phyloP scores from a whole-genome alignment of 2,329 filamentous ascomycete species.

The Tolypocladium album region DNA sequence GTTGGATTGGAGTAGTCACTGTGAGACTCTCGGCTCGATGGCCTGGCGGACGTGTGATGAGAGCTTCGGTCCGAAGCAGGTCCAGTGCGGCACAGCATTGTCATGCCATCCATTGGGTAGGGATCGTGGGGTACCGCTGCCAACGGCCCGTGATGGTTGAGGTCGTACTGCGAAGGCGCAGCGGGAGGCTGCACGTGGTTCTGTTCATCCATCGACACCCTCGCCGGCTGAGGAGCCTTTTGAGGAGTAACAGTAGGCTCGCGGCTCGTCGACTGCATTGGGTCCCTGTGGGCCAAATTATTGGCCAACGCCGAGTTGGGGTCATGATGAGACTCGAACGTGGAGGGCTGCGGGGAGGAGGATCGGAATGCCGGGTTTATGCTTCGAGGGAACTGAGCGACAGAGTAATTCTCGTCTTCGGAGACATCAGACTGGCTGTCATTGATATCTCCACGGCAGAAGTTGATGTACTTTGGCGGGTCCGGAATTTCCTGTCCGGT shows the following conservation, averaged over 20 bases:
- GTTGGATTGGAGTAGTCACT: constrained; percentile 88
- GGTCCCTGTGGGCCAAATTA: constrained; percentile 52
- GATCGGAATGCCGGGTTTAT: constrained; percentile 93
- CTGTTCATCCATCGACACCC: constrained; percentile 9
- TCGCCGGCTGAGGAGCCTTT: constrained; percentile 16
- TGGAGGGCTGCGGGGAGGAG: constrained; percentile 93
- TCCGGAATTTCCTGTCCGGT: constrained; percentile 97
- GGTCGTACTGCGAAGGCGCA: constrained; percentile 25
- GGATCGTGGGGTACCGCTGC: constrained; percentile 77
- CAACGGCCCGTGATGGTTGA: constrained; percentile 48
- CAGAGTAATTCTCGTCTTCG: constrained; percentile 82
- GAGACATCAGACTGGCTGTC: constrained; percentile 75
- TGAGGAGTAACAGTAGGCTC: constrained; percentile 44
- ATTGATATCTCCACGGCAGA: constrained; percentile 76
- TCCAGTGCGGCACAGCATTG: constrained; percentile 81
- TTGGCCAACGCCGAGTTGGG: constrained; percentile 63
- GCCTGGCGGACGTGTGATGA: constrained; percentile 50
- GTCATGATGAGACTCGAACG: constrained; percentile 85
- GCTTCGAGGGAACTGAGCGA: constrained; percentile 88
- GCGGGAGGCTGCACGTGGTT: constrained; percentile 8
- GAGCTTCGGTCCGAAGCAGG: constrained; percentile 44
- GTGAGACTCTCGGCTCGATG: constrained; percentile 76
- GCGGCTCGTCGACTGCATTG: constrained; percentile 30
- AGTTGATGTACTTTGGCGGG: constrained; percentile 97
- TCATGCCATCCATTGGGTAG: constrained; percentile 93